Conservation (phyloP, 305 asterid genomes). For the Ilex paraguariensis region DNA sequence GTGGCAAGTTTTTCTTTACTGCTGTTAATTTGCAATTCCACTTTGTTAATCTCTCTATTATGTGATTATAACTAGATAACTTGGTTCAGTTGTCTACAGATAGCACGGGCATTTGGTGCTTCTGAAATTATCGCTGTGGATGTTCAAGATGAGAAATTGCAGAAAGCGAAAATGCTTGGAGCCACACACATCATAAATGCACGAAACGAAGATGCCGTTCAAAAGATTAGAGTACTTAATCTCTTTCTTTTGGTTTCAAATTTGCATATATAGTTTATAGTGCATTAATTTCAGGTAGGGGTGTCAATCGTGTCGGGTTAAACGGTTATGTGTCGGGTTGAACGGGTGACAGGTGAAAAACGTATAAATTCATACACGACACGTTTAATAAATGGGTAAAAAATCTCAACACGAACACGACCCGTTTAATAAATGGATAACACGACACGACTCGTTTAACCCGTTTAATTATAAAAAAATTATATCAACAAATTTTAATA, state of each 20-base stretch:
- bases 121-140: conserved; percentile 95
- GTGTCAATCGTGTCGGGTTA: too few species aligned
- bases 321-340: too few species aligned
- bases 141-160: conserved; percentile 86
- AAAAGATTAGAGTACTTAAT: conserved; percentile 54
- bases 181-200: conserved; percentile 90
- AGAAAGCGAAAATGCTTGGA: conserved; percentile 74
- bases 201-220: conserved; percentile 63
- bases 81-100: conserved; percentile 85
- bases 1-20: conserved; percentile 2
- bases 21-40: conserved; percentile 8
- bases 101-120: conserved; percentile 97
- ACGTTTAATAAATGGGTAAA: too few species aligned
- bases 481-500: too few species aligned
- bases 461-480: too few species aligned
- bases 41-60: conserved; percentile 11
- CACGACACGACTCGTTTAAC: too few species aligned
- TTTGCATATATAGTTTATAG: neutral
- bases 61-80: conserved; percentile 27
- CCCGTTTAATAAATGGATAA: too few species aligned
- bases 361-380: too few species aligned
- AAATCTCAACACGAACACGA: too few species aligned
- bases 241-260: conserved; percentile 7
- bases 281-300: too few species aligned
- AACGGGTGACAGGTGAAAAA: too few species aligned